A percentile compares a stretch with the other conserved stretches of the same genome.
These are phyloP conservation scores for Cystoisospora suis DNA, from an alignment of 169 alveolate genomes.

Conservation along the genomic window DNA sequence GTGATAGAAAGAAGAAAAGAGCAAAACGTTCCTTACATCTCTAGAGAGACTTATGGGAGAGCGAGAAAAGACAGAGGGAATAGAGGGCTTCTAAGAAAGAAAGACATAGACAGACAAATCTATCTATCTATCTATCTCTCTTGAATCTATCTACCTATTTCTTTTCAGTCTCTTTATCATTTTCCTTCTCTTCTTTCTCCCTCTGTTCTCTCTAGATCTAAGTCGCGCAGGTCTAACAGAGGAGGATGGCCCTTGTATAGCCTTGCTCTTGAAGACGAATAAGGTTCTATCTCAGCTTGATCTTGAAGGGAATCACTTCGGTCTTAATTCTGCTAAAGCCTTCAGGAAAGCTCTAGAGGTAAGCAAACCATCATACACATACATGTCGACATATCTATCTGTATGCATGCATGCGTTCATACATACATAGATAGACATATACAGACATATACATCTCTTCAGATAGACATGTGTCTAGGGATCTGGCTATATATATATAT, in stretches of 20 bases:
- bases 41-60: no score
- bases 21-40: no score
- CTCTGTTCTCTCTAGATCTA: no score
- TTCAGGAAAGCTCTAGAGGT: slow-evolving; percentile 28
- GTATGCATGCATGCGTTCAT: not conserved
- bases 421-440: not conserved
- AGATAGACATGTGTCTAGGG: not conserved
- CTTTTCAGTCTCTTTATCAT: no score
- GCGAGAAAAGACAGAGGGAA: no score
- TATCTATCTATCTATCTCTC: no score
- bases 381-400: not conserved
- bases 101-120: no score
- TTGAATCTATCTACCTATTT: no score
- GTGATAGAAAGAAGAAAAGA: no score
- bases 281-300: not conserved
- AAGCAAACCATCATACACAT: not conserved
- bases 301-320: slow-evolving; percentile 36
- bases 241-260: slow-evolving; percentile 13
- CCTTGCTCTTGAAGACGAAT: not conserved
- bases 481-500: not conserved
- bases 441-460: not conserved
- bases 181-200: no score
- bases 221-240: slow-evolving; percentile 29
- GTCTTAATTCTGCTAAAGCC: slow-evolving; percentile 18
- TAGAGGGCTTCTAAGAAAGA: no score